These are phyloP conservation scores for Casuarina glauca DNA, from an alignment of 306 rosid genomes.

Conservation along the genomic window DNA sequence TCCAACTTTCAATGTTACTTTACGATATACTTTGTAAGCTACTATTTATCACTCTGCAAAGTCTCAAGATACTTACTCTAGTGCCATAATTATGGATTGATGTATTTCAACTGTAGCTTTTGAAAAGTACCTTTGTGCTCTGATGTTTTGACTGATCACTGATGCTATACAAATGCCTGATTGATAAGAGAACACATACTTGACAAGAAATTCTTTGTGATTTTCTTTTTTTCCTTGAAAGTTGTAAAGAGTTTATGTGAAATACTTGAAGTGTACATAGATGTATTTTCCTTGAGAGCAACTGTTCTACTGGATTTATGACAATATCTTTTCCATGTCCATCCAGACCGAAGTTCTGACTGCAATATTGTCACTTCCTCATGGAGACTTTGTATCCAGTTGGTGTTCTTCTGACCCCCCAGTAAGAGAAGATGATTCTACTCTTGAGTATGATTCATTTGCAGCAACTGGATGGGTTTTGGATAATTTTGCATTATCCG, in stretches of 20 bases:
- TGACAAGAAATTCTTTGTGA: background rate
- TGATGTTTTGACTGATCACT: background rate
- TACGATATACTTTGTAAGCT: constrained; percentile 71
- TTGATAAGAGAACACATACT: constrained; percentile 8
- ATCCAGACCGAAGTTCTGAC: constrained; percentile 85
- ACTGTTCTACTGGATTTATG: constrained; percentile 21
- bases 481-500: constrained; percentile 52
- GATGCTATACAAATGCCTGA: constrained; percentile 9
- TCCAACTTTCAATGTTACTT: constrained; percentile 85
- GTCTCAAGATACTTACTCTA: background rate
- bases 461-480: constrained; percentile 91
- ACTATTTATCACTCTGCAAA: background rate
- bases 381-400: constrained; percentile 75
- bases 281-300: background rate
- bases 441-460: constrained; percentile 77
- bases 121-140: background rate
- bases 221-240: constrained; percentile 12
- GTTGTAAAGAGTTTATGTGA: background rate
- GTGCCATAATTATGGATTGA: background rate
- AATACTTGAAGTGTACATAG: background rate
- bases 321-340: constrained; percentile 43
- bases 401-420: constrained; percentile 93
- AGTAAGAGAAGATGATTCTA: constrained; percentile 71
- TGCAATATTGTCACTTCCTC: constrained; percentile 79
- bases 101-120: background rate